Percentiles rank a stretch among this genome's conserved stretches.
Conservation (phyloP, 257 asterid genomes). For the Dorcoceras hygrometricum region DNA sequence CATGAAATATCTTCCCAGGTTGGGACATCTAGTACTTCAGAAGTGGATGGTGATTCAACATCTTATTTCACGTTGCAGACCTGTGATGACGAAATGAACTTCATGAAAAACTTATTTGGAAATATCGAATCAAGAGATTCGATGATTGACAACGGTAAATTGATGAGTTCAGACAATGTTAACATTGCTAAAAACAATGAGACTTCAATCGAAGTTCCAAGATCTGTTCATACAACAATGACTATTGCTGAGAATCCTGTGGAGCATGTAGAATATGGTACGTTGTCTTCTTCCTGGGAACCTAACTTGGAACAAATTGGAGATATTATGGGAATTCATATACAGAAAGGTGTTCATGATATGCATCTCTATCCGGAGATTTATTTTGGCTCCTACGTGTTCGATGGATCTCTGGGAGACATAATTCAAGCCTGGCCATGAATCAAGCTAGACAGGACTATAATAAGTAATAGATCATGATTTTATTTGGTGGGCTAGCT, state of each 20-base stretch:
- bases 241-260: neutral
- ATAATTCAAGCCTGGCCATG: slow-evolving; percentile 12
- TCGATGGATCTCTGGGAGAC: slow-evolving; percentile 21
- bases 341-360: slow-evolving; percentile 5
- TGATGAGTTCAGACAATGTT: neutral
- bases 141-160: neutral
- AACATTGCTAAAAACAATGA: neutral
- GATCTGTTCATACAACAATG: neutral
- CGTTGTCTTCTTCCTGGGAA: neutral
- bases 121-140: slow-evolving; percentile 13
- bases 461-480: slow-evolving; percentile 19
- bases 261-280: neutral
- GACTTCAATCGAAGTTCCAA: neutral
- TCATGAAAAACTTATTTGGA: slow-evolving; percentile 46
- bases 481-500: neutral
- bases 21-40: slow-evolving; percentile 9
- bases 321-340: neutral
- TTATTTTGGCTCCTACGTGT: slow-evolving; percentile 27
- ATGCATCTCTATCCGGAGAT: slow-evolving; percentile 19
- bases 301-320: slow-evolving; percentile 12
- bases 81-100: slow-evolving; percentile 50
- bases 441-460: slow-evolving; percentile 14
- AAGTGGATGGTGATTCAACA: slow-evolving; percentile 28
- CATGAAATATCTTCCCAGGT: no score
- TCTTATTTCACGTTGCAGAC: slow-evolving; percentile 36